Evolutionary conservation across 768 basidiomycete genomes (phyloP).

Genomic region (Pleurotus tuber-regium): DNA sequence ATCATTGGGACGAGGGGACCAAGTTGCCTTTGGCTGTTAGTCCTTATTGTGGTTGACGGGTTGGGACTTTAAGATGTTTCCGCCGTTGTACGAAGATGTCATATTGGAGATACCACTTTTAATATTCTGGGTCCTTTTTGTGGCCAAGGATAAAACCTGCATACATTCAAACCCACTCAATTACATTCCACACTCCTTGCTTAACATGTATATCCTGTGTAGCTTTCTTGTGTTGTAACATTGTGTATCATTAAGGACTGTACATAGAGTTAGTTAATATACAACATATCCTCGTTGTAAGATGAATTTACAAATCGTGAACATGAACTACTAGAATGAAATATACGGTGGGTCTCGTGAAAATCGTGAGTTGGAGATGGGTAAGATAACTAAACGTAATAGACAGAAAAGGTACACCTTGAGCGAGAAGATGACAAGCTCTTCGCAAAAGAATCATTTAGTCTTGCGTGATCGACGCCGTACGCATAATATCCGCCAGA

Average conservation of each 20-base stretch:
- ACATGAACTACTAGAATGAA: too few species aligned
- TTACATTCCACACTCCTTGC: too few species aligned
- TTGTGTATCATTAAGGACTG: neutral
- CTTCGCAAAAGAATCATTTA: neutral
- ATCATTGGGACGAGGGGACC: conserved; percentile 36
- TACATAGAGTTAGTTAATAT: too few species aligned
- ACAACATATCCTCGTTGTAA: too few species aligned
- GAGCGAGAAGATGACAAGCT: neutral
- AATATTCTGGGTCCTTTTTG: neutral
- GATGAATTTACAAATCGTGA: too few species aligned
- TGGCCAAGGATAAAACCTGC: neutral
- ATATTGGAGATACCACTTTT: neutral
- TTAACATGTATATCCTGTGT: neutral
- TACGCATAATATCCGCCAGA: conserved; percentile 24
- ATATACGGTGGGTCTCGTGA: too few species aligned
- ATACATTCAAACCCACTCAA: too few species aligned
- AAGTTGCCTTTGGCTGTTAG: conserved; percentile 37
- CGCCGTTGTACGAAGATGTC: too few species aligned
- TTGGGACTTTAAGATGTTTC: neutral
- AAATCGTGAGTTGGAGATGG: too few species aligned
- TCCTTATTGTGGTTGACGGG: conserved; percentile 14
- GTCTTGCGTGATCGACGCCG: conserved; percentile 15
- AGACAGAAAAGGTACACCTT: too few species aligned
- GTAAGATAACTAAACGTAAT: too few species aligned
- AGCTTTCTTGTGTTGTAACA: neutral